Evolutionary conservation across 1,139 yeast species (phyloP).

Genomic region (Sugiyamaella novakii): DNA sequence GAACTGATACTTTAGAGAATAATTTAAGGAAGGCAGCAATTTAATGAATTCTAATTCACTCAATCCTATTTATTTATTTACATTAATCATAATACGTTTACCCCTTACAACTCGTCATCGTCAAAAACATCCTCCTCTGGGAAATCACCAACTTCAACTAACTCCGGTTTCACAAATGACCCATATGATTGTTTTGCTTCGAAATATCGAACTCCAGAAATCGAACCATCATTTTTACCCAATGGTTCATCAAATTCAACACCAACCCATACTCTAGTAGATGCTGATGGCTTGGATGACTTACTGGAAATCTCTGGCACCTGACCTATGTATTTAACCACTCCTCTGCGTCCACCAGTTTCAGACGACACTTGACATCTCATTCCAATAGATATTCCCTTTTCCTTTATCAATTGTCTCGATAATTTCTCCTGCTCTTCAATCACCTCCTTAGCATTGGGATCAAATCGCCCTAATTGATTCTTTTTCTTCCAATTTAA

Average conservation of each 20-base stretch:
- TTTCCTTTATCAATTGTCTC: constrained; percentile 42
- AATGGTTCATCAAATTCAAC: constrained; percentile 61
- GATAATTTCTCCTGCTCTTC: constrained; percentile 36
- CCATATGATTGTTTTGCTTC: constrained; percentile 58
- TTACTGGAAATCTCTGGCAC: constrained; percentile 55
- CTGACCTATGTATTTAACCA: constrained; percentile 65
- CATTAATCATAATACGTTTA: background rate
- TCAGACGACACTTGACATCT: constrained; percentile 49
- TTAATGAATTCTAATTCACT: background rate
- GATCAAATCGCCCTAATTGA: constrained; percentile 72
- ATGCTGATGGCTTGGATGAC: too few species aligned
- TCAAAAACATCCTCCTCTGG: constrained; percentile 37
- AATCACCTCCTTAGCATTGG: constrained; percentile 44
- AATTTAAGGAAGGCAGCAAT: constrained; percentile 4
- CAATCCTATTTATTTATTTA: constrained; percentile 4
- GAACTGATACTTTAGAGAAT: constrained; percentile 46
- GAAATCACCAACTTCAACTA: constrained; percentile 44
- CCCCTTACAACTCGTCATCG: constrained; percentile 32
- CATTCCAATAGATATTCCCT: constrained; percentile 38
- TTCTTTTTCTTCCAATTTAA: constrained; percentile 73
- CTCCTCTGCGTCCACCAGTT: constrained; percentile 55
- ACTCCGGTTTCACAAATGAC: constrained; percentile 44
- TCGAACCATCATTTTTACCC: constrained; percentile 82
- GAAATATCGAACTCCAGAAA: constrained; percentile 67
- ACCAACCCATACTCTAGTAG: constrained; percentile 65